Evolutionary conservation across 352 stramenopile species (phyloP), one percentile per base, ranked within the genome.

Genomic region (Phytopythium kandeliae): DNA sequence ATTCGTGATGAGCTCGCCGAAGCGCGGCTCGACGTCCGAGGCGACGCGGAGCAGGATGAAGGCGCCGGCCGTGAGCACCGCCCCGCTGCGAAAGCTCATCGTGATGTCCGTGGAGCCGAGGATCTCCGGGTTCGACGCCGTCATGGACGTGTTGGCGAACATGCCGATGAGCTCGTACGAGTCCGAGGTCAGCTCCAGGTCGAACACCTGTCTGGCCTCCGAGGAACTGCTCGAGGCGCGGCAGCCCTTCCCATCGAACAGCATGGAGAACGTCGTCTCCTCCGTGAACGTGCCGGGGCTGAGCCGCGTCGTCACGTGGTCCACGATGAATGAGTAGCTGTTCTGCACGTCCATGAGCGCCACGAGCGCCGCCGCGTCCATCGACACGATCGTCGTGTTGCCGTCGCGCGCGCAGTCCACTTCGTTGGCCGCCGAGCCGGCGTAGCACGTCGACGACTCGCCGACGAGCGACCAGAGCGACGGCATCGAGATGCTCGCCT

Each of bases 1-100:
- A 34, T 77, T 67, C 22, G n/a, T 37, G 45, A 92, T 87, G 31
- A 89, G 55, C 1, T 64, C 41, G 15, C 68, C 62, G 55, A 92
- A 92, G 12, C 78, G 48, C 17, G 59, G 48, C 38, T 92, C 81
- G 17, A 81, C 44, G n/a, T 69, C 60, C 19, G 60, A 70, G 8
- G 76, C 75, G 1, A 92, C 81, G 33, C 81, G 78, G 24, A 92
- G 57, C 31, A 92, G 55, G 57, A 92, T 76, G 53, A 89, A 84
- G 2, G 62, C 68, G 0, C 74, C 74, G 11, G 74, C 67, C 47
- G 58, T 69, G 3, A 92, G 56, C 35, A 87, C 63, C 0, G 78
- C 78, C 3, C 81, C 81, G 51, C 71, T 92, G 2, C 46, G 57
- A 24, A 89, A 86, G 40, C 48, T 71, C 9, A 92, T 58, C n/a